Percentiles rank a stretch among this genome's conserved stretches.
These are phyloP conservation scores for Onygena corvina DNA, from an alignment of 2,329 filamentous ascomycete species.

Conservation along the genomic window DNA sequence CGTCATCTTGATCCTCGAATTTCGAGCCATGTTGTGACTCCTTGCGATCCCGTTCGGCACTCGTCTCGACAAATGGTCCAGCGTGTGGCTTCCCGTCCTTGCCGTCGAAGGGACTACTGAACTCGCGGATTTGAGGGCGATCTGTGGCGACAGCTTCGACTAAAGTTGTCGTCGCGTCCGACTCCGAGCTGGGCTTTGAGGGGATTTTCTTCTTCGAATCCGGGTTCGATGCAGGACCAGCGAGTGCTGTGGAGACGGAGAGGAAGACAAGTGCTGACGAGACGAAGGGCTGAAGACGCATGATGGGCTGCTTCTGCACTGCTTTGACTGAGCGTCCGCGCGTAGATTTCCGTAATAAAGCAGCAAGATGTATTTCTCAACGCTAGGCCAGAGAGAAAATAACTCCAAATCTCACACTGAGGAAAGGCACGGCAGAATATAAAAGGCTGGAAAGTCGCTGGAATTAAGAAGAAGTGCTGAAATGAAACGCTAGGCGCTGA, in stretches of 20 bases:
- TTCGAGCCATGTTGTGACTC: constrained; percentile 24
- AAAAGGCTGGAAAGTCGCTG: too few species aligned
- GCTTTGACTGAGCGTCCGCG: background rate
- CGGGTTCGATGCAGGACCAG: constrained; percentile 6
- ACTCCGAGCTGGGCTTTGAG: background rate
- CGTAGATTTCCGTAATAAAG: background rate
- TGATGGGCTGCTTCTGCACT: background rate
- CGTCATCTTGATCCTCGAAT: constrained; percentile 18
- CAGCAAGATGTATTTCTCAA: too few species aligned
- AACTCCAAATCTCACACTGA: too few species aligned
- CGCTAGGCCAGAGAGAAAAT: too few species aligned
- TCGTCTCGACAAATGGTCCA: constrained; percentile 55
- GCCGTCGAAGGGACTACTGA: constrained; percentile 61
- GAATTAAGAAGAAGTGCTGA: too few species aligned
- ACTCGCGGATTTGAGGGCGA: background rate
- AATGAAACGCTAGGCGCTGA: too few species aligned
- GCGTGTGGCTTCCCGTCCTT: constrained; percentile 87
- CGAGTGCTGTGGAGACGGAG: constrained; percentile 12
- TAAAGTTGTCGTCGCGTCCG: background rate
- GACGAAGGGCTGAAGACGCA: constrained; percentile 14
- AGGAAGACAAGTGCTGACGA: constrained; percentile 13
- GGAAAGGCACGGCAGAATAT: too few species aligned
- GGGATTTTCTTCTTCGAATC: background rate
- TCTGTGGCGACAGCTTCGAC: background rate
- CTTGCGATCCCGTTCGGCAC: constrained; percentile 37